phyloP scores from a whole-genome alignment of 371 early-diverging fungal species.

The Mucor indicus region DNA sequence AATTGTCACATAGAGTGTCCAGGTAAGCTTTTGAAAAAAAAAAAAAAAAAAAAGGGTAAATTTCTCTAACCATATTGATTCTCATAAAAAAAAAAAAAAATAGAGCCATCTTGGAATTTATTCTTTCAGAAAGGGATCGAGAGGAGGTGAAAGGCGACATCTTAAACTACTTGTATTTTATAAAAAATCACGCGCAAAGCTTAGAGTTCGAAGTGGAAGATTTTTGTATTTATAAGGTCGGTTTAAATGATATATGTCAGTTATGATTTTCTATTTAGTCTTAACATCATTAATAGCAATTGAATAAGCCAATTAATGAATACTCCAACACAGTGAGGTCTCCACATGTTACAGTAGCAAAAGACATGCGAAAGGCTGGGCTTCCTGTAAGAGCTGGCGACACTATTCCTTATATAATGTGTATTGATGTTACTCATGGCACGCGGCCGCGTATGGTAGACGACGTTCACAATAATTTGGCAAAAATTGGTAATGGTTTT shows the following conservation, averaged over 20 bases:
- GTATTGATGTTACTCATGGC: too few relatives aligned
- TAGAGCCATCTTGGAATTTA: conserved; percentile 68
- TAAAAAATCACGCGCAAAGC: conserved; percentile 53
- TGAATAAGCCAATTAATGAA: conserved; percentile 85
- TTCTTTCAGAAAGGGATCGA: conserved; percentile 61
- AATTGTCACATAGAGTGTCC: conserved; percentile 78
- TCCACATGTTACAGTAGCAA: conserved; percentile 94
- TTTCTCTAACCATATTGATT: conserved; percentile 69
- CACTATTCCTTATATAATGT: conserved; percentile 93
- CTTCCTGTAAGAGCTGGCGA: conserved; percentile 77
- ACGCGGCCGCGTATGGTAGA: too few relatives aligned
- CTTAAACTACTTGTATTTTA: not conserved
- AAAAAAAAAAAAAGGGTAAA: too few relatives aligned
- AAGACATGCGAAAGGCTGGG: conserved; percentile 72
- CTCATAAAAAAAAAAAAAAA: too few relatives aligned
- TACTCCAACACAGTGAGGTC: conserved; percentile 79
- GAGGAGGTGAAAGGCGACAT: conserved; percentile 46
- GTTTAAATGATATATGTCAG: too few relatives aligned
- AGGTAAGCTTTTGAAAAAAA: conserved; percentile 38
- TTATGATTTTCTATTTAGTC: not conserved
- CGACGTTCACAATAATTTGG: too few relatives aligned
- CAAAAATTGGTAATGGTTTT: too few relatives aligned
- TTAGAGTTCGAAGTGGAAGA: conserved; percentile 64
- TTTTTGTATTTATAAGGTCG: conserved; percentile 93
- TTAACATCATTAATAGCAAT: conserved; percentile 36